Evolutionary conservation across 2,329 filamentous ascomycete species (phyloP).

Genomic region (Cytospora piceicola): DNA sequence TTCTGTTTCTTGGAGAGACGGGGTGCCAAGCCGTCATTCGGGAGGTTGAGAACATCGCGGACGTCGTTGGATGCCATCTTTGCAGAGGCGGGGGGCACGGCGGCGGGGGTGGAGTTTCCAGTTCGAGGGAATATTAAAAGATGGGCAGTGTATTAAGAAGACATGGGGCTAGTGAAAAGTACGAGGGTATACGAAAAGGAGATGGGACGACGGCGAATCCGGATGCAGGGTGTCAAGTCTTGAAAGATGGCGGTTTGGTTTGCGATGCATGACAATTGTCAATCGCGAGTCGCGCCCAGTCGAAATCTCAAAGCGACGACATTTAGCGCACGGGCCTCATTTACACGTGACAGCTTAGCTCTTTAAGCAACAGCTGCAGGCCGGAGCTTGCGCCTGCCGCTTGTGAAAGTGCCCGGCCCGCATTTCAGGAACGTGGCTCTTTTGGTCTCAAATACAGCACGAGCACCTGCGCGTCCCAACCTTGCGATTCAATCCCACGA

Average conservation of each 20-base stretch:
- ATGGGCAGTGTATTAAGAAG: background rate
- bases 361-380: slow-evolving; percentile 3
- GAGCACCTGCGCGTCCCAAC: slow-evolving; percentile 11
- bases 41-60: slow-evolving; percentile 85
- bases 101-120: background rate
- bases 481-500: slow-evolving; percentile 9
- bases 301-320: background rate
- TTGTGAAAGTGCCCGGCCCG: slow-evolving; percentile 8
- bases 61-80: slow-evolving; percentile 78
- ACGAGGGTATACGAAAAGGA: background rate
- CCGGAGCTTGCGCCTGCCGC: slow-evolving; percentile 20
- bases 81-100: slow-evolving; percentile 33
- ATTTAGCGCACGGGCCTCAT: background rate
- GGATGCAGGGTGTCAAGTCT: slow-evolving; percentile 10
- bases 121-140: background rate
- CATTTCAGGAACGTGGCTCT: slow-evolving; percentile 27
- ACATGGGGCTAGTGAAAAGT: background rate
- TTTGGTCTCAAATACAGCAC: slow-evolving; percentile 10
- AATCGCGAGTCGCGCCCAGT: slow-evolving; percentile 20
- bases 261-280: slow-evolving; percentile 3
- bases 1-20: slow-evolving; percentile 77
- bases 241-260: slow-evolving; percentile 7
- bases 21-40: slow-evolving; percentile 57
- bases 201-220: background rate
- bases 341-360: slow-evolving; percentile 9